These are phyloP conservation scores for Umbilicus rupestris DNA, from an alignment of 164 flowering plant species.

Conservation along the genomic window DNA sequence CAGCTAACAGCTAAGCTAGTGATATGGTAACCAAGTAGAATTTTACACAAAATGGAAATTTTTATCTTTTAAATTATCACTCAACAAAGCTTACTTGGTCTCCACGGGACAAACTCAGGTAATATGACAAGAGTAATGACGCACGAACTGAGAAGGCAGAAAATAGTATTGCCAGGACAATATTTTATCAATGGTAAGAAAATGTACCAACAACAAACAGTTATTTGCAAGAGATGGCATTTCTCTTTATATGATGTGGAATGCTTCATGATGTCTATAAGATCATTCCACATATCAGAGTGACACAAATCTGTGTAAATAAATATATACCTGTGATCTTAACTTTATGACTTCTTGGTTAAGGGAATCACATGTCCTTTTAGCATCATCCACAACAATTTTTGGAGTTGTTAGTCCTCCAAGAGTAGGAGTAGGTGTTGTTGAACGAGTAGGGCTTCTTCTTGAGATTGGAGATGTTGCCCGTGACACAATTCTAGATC, in stretches of 20 bases:
- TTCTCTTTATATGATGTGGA: not conserved
- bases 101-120: not conserved
- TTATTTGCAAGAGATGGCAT: not conserved
- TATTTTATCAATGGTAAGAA: not conserved
- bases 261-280: not conserved
- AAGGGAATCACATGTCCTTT: slow-evolving; percentile 60
- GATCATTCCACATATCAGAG: too few species aligned
- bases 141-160: not conserved
- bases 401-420: slow-evolving; percentile 80
- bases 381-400: slow-evolving; percentile 58
- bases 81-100: not conserved
- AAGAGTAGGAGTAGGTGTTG: slow-evolving; percentile 93
- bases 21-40: not conserved
- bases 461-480: slow-evolving; percentile 98
- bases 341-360: slow-evolving; percentile 73
- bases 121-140: not conserved
- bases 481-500: slow-evolving; percentile 93
- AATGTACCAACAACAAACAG: not conserved
- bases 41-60: not conserved
- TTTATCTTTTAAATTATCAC: not conserved
- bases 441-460: slow-evolving; percentile 95
- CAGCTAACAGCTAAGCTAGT: not conserved
- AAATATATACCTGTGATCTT: slow-evolving; percentile 60
- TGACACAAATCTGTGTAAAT: not conserved
- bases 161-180: not conserved